A percentile compares a stretch with the other conserved stretches of the same genome.
Evolutionary conservation across 75 land plant genomes (phyloP).

Genomic region (Sequoia sempervirens): DNA sequence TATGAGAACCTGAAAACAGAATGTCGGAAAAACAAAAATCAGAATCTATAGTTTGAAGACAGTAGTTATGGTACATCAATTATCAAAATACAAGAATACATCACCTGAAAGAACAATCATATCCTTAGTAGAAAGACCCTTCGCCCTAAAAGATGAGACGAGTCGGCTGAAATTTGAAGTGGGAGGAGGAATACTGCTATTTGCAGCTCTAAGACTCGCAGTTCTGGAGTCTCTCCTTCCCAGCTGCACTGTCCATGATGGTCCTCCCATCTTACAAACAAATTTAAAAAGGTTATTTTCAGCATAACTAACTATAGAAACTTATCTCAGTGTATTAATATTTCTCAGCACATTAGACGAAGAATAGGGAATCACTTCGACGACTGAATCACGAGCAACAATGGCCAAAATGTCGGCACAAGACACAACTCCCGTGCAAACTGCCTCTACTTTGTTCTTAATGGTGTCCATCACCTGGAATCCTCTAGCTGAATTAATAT

Average conservation of each 20-base stretch:
- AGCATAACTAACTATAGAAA: no score
- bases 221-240: slow-evolving; percentile 51
- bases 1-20: slow-evolving; percentile 13
- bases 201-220: slow-evolving; percentile 26
- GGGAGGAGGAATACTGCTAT: slow-evolving; percentile 34
- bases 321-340: no score
- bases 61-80: no score
- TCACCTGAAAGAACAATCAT: slow-evolving; percentile 36
- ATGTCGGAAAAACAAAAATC: no score
- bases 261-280: slow-evolving; percentile 34
- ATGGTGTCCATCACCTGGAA: slow-evolving; percentile 12
- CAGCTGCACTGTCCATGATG: slow-evolving; percentile 28
- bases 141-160: slow-evolving; percentile 7
- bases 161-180: slow-evolving; percentile 12
- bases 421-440: no score
- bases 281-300: no score
- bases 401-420: no score
- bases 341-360: slow-evolving; percentile 7
- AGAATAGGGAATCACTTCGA: not conserved
- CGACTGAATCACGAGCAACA: no score
- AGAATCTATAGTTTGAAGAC: no score
- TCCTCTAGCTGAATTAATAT: slow-evolving; percentile 3
- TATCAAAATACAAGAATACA: not conserved
- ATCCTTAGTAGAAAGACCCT: slow-evolving; percentile 31
- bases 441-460: not conserved